Conservation (phyloP, 495 filamentous ascomycete species). For the Parathielavia hyrcaniae region DNA sequence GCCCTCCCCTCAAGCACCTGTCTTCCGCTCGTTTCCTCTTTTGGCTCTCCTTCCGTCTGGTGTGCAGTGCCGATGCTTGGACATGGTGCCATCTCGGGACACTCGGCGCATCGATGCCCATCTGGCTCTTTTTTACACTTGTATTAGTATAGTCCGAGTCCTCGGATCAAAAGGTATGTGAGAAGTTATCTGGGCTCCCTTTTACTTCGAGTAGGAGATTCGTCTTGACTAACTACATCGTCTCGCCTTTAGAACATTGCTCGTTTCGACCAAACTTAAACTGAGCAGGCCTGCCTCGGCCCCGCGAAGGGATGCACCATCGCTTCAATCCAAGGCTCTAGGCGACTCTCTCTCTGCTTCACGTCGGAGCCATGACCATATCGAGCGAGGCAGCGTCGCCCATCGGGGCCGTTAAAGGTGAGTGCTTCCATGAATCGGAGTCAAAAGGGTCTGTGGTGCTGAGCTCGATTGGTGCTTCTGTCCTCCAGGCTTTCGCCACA, state of each 20-base stretch:
- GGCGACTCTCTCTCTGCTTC: background rate
- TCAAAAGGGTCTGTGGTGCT: background rate
- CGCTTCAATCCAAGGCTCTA: background rate
- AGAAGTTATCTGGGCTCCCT: too few relatives aligned
- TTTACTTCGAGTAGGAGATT: background rate
- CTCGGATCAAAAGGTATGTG: background rate
- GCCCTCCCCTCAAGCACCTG: background rate
- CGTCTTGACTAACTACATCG: background rate
- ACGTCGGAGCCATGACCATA: constrained; percentile 8
- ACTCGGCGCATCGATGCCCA: background rate
- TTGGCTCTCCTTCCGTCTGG: constrained; percentile 5
- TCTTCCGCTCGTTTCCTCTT: constrained; percentile 8
- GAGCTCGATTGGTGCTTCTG: background rate
- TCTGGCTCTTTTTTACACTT: background rate
- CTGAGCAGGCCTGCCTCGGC: background rate
- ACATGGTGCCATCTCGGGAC: background rate
- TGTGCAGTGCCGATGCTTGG: constrained; percentile 7
- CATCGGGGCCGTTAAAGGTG: constrained; percentile 7
- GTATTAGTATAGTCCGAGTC: background rate
- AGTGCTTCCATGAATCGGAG: background rate
- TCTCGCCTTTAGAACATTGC: background rate
- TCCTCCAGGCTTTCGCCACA: constrained; percentile 9
- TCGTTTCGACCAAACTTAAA: background rate
- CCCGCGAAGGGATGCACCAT: background rate
- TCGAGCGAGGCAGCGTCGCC: background rate